phyloP scores from a whole-genome alignment of 2,329 filamentous ascomycete species.

The Fonsecaea pugnacius region DNA sequence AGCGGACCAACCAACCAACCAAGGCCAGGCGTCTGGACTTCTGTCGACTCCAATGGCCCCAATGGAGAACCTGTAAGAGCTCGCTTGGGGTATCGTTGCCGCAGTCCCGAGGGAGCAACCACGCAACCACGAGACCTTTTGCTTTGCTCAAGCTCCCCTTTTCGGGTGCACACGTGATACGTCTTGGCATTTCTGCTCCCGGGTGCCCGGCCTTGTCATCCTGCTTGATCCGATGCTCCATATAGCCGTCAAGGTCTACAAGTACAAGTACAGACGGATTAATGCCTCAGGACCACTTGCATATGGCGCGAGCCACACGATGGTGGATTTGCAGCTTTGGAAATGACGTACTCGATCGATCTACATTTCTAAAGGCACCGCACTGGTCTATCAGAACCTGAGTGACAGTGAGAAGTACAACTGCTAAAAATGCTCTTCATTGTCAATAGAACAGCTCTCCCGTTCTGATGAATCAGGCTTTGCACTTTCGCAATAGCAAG shows the following conservation, averaged over 20 bases:
- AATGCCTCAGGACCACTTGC: background rate
- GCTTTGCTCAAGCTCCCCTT: constrained; percentile 2
- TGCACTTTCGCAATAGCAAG: background rate
- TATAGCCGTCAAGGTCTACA: background rate
- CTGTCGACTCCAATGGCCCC: background rate
- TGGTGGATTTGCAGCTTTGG: background rate
- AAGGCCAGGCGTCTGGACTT: background rate
- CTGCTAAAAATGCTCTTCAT: background rate
- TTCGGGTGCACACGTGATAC: constrained; percentile 6
- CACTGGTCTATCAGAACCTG: background rate
- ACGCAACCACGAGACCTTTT: too few species aligned
- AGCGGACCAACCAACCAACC: background rate
- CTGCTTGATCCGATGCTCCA: constrained; percentile 5
- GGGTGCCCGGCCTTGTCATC: constrained; percentile 1
- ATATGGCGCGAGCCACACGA: background rate
- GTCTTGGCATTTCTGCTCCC: constrained; percentile 17
- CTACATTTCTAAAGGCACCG: background rate
- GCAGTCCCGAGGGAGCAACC: constrained; percentile 15
- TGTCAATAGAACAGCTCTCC: background rate
- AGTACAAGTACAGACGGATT: background rate
- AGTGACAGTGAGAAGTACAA: background rate
- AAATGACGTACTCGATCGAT: background rate
- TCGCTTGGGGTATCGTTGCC: constrained; percentile 9
- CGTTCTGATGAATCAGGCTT: background rate
- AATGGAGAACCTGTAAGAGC: constrained; percentile 1